Conservation (phyloP, 179 eudicot species). For the Spinacia oleracea region DNA sequence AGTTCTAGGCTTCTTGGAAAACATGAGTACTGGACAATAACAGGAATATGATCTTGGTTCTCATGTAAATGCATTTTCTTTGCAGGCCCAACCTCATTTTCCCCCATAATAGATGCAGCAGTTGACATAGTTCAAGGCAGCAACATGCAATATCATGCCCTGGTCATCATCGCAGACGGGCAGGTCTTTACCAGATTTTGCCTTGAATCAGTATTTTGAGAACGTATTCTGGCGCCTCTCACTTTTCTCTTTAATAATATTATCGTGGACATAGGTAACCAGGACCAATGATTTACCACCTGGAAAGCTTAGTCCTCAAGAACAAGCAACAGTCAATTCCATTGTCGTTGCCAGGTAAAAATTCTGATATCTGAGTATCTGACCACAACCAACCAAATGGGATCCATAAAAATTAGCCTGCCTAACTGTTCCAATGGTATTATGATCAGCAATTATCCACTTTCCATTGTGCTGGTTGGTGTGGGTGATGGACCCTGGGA, state of each 20-base stretch:
- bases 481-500: constrained; percentile 98
- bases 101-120: constrained; percentile 77
- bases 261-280: constrained; percentile 46
- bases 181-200: constrained; percentile 47
- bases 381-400: not conserved
- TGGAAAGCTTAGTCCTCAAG: constrained; percentile 73
- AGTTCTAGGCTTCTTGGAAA: constrained; percentile 7
- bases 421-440: constrained; percentile 13
- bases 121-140: constrained; percentile 68
- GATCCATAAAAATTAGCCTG: not conserved
- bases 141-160: constrained; percentile 78
- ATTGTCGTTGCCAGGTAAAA: constrained; percentile 79
- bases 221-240: not conserved
- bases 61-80: constrained; percentile 20
- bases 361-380: not conserved
- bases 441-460: constrained; percentile 61
- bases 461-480: constrained; percentile 79
- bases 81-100: constrained; percentile 84
- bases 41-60: constrained; percentile 14
- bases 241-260: not conserved
- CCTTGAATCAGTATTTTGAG: not conserved
- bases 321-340: constrained; percentile 70
- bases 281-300: constrained; percentile 42
- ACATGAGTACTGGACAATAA: not conserved
- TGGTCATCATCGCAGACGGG: constrained; percentile 86